Evolutionary conservation across 495 filamentous ascomycete genomes (phyloP), one percentile per base, ranked within the genome.

Genomic region (Patellaria atrata): DNA sequence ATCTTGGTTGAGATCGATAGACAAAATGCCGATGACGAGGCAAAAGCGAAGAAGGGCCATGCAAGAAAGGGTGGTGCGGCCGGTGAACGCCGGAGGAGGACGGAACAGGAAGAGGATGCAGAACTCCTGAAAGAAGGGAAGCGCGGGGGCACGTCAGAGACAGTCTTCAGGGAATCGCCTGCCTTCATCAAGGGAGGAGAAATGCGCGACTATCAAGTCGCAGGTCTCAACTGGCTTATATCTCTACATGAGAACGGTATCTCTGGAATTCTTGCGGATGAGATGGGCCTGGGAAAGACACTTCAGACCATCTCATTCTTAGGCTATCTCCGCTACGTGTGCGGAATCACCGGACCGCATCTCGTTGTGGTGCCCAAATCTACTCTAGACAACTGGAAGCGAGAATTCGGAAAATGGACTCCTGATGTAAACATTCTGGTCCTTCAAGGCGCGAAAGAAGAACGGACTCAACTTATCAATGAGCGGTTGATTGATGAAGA

Each of bases 161-260:
- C 82, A 0, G 68, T 93, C 2, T 99, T 96, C 55, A 73, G 84
- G 29, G 89, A 94, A 36, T 94, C 87, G 4, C 91, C 91, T 10
- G 62, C 70, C 13, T 97, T 81, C 57, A 73, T 97, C 37, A 63
- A 91, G n/a, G 73, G 74, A 33, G 81, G 80, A 27, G 61, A 70
- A 34, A 93, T 97, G 79, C 78, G 89, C 48, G 89, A 97, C 48
- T 97, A 97, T 53, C 89, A 97, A 54, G 65, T 97, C 44, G 77
- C 79, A 10, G 89, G 89, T 35, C 54, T 97, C 41, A 97, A 97
- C 50, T 97, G 89, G 89, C 72, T 97, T n/a, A 82, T 96, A 40
- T 94, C 86, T 2, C 68, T 97, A 8, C 89, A 97, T 51, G 89
- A 96, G 58, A 97, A 97, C 51, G 89, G 89, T 59, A 97, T 97